Evolutionary conservation across 257 asterid genomes (phyloP), one percentile per base, ranked within the genome.

Genomic region (Capsicum chinense): DNA sequence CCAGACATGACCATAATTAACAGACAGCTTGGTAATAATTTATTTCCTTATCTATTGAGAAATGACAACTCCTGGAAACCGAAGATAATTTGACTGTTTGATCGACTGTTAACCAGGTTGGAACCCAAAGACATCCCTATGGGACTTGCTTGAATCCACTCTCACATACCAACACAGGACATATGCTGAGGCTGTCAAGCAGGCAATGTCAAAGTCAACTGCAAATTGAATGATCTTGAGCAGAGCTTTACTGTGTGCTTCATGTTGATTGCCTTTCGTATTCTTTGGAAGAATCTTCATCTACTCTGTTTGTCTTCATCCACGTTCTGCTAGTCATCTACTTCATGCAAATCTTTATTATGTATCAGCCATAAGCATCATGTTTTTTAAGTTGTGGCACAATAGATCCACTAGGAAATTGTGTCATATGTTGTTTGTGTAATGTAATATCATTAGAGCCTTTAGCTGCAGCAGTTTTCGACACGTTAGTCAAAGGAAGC

Each of bases 1-100:
- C 99, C 99, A 54, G 99, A 95, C 87, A 95, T 95, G 99, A 92
- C 98, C 88, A 94, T 94, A 73, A 95, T 95, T 85, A 95, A 94
- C 93, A 88, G 82, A 86, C 98, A 94, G 85, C 98, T 95, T 13
- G 98, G 98, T 95, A 94, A 9, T 67, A 42, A 10, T 14, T 47
- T 1, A 10, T 0, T 16, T 19, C 71, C 42, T 64, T 67, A 62
- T 82, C 9, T 67, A 26, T 11, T 7, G 13, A 3, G 21, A 82
- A 66, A 10, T 50, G 76, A 42, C 12, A 9, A 17, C 19, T 17
- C 58, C 10, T 16, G 44, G 54, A 15, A 52, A 6, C 17, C 6
- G 12, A 9, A 52, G 64, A 64, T 47, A 26, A 64, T 21, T 10
- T 67, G 68, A 67, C 56, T 3, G 9, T 67, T 66, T 7, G 0